These are phyloP conservation scores for Candida pseudoviswanathii DNA, from an alignment of 1,139 yeast species.

Conservation along the genomic window DNA sequence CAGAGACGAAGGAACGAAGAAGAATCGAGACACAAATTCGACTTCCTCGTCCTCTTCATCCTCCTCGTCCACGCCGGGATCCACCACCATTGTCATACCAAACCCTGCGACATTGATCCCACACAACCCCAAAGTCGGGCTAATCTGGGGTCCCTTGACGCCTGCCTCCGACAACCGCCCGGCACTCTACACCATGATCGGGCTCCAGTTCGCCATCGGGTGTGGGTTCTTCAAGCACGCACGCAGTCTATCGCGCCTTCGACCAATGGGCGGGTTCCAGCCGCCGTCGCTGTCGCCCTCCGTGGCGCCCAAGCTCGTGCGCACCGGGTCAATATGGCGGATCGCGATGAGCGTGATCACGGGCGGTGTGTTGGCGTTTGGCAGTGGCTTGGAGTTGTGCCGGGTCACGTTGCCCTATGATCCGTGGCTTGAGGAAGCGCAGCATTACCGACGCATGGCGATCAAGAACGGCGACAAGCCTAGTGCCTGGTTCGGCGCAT, in stretches of 20 bases:
- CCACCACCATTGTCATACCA: constrained; percentile 24
- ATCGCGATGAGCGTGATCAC: constrained; percentile 21
- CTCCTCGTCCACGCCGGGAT: constrained; percentile 16
- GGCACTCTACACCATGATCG: constrained; percentile 51
- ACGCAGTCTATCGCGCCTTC: constrained; percentile 14
- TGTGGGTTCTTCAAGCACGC: constrained; percentile 28
- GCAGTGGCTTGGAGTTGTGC: constrained; percentile 51
- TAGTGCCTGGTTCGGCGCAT: constrained; percentile 64
- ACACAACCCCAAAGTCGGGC: constrained; percentile 56
- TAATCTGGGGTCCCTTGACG: constrained; percentile 64
- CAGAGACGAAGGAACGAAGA: constrained; percentile 15
- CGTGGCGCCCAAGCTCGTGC: constrained; percentile 3
- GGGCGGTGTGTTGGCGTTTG: constrained; percentile 31
- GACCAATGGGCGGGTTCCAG: constrained; percentile 9
- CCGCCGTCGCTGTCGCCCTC: constrained; percentile 5
- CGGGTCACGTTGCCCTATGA: constrained; percentile 55
- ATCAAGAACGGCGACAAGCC: constrained; percentile 42
- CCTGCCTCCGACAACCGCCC: constrained; percentile 62
- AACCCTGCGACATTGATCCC: constrained; percentile 30
- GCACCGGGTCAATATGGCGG: constrained; percentile 14
- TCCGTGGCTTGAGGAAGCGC: constrained; percentile 68
- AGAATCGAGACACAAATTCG: constrained; percentile 10
- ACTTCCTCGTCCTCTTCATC: constrained; percentile 9
- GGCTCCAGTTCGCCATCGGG: constrained; percentile 51
- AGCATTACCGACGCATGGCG: constrained; percentile 47